A percentile compares a stretch with the other conserved stretches of the same genome.
Evolutionary conservation across 2,329 filamentous ascomycete genomes (phyloP).

Genomic region (Fusarium coicis): DNA sequence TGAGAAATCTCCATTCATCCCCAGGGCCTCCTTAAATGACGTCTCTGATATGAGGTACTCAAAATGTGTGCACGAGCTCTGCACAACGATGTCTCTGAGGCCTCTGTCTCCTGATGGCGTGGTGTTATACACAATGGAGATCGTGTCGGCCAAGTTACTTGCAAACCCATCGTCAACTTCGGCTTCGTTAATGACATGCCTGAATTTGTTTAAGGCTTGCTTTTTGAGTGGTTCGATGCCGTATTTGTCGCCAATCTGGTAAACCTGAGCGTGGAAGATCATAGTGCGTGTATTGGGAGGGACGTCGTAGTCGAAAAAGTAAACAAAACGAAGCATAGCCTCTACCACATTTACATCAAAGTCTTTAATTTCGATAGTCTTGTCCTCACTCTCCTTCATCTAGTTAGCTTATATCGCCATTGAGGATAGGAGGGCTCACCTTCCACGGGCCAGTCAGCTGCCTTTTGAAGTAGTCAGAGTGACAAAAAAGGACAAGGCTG

Average conservation of each 20-base stretch:
- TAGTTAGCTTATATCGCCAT: rapidly evolving
- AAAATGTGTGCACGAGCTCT: not conserved
- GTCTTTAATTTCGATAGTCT: rapidly evolving
- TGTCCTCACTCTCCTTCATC: not conserved
- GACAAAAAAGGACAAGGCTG: not conserved
- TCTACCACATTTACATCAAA: not conserved
- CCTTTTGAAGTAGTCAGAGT: not conserved
- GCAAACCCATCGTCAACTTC: not conserved
- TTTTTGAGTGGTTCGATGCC: not conserved
- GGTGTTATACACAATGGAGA: not conserved
- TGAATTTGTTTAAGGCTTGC: not conserved
- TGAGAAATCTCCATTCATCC: not conserved
- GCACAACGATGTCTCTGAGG: not conserved
- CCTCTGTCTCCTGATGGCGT: not conserved
- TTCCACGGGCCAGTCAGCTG: not conserved
- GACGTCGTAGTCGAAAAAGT: not conserved
- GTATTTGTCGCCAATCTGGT: not conserved
- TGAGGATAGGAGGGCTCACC: not conserved
- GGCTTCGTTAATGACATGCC: rapidly evolving
- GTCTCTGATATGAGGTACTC: not conserved
- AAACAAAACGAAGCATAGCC: not conserved
- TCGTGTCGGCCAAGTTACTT: not conserved
- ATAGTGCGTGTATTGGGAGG: rapidly evolving
- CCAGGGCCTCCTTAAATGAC: not conserved
- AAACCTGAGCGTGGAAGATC: not conserved